Conservation (phyloP, 306 rosid genomes). For the Castanea crenata region DNA sequence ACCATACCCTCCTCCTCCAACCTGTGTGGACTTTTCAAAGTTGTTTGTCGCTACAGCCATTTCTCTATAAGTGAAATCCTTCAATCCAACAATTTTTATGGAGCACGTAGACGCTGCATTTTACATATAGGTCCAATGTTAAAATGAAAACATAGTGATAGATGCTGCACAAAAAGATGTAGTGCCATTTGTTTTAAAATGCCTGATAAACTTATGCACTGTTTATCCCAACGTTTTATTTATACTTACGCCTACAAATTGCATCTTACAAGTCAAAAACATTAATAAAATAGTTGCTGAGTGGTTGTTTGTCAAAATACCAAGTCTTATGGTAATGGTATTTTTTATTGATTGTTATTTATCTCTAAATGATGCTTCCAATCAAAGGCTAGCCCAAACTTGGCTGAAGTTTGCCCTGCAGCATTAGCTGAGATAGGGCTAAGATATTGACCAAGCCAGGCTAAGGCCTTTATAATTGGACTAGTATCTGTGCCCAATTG, state of each 20-base stretch:
- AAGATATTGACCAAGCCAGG: neutral
- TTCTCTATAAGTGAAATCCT: constrained; percentile 66
- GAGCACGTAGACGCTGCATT: constrained; percentile 56
- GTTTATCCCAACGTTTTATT: neutral
- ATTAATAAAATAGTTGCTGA: neutral
- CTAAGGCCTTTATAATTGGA: neutral
- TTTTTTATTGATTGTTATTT: neutral
- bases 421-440: neutral
- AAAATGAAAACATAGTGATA: neutral
- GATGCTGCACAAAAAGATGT: neutral
- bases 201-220: neutral
- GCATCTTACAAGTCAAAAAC: neutral
- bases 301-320: neutral
- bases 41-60: constrained; percentile 64
- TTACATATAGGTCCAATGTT: constrained; percentile 14
- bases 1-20: constrained; percentile 98
- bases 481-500: neutral
- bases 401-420: neutral
- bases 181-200: constrained; percentile 22
- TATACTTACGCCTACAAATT: neutral
- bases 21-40: constrained; percentile 53
- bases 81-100: constrained; percentile 74
- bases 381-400: neutral
- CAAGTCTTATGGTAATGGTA: neutral
- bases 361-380: neutral